Conservation (phyloP, 495 filamentous ascomycete species). For the Penicillium antarcticum region DNA sequence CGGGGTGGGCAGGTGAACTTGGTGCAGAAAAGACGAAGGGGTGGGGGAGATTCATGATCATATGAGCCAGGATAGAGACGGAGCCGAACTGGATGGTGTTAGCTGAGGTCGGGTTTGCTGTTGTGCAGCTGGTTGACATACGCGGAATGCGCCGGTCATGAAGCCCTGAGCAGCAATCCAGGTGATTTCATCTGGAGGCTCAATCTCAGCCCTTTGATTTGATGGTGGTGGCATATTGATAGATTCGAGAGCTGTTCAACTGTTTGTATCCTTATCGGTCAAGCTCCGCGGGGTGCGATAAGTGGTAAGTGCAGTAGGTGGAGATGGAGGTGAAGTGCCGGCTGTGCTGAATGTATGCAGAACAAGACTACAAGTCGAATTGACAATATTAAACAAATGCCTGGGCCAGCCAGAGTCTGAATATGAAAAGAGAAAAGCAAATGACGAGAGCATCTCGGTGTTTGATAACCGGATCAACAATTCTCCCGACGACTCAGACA, state of each 20-base stretch:
- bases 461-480: constrained; percentile 22
- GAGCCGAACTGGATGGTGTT: constrained; percentile 39
- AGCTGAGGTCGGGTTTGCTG: not conserved
- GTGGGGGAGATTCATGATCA: constrained; percentile 45
- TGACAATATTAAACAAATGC: not conserved
- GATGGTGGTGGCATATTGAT: constrained; percentile 40
- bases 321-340: not conserved
- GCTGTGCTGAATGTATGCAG: not conserved
- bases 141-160: constrained; percentile 42
- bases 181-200: constrained; percentile 42
- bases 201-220: constrained; percentile 32
- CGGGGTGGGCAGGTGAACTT: constrained; percentile 15
- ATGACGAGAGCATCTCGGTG: not conserved
- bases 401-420: constrained; percentile 23
- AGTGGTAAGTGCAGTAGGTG: no score
- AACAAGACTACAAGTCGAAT: not conserved
- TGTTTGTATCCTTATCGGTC: no score
- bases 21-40: constrained; percentile 40
- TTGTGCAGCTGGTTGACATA: constrained; percentile 26
- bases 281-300: no score
- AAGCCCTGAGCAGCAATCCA: constrained; percentile 41
- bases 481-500: constrained; percentile 26
- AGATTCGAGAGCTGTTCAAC: not conserved
- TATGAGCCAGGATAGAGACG: constrained; percentile 46
- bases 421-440: constrained; percentile 1